Base-by-base conservation (phyloP, 495 filamentous ascomycete species). In the Neurospora sublineolata region DNA sequence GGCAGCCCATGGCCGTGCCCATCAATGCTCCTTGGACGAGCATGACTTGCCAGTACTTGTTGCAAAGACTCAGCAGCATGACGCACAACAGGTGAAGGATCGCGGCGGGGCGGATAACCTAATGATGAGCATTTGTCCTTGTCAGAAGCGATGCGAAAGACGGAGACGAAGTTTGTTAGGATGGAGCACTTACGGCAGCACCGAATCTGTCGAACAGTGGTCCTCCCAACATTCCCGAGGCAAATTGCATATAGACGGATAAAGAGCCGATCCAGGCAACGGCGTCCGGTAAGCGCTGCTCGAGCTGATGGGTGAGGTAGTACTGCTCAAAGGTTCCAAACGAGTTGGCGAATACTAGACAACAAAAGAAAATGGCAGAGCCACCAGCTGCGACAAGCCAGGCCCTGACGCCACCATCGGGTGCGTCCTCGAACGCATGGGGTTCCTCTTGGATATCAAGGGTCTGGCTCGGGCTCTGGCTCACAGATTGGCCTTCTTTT, bases 221-320 rank as follows among this genome's bases (percentile, higher is more conserved):
- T 10, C 86, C 85, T 1, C 79, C 79, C n/a, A 85, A 68, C 6
- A 79, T 71, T 11, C 82, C 84, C 7, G 75, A 71, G 4, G 76
- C 71, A 72, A 88, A 87, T 38, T 83, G 78, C 37, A 86, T 71
- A 73, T 87, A 89, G 2, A 77, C 70, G 10, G 79, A 74, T 0
- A 89, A 72, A 1, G 88, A 87, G 3, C 87, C 88, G 16, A 92
- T 83, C 89, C 89, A 91, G 64, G 87, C 83, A 33, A 91, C 82
- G 5, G 84, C 78, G 44, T 86, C 87, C 37, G 84, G 75, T 0
- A 84, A 78, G 18, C 85, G 73, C 18, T 80, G 73, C 3, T 76
- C 71, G 3, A 92, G 83, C 58, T 86, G 83, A 52, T 84, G 75
- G 3, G 74, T 73, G n/a, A 81, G 69, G 76, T 90, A 92, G 80